Conservation (phyloP, 2,329 filamentous ascomycete species). For the Xylaria sp. region DNA sequence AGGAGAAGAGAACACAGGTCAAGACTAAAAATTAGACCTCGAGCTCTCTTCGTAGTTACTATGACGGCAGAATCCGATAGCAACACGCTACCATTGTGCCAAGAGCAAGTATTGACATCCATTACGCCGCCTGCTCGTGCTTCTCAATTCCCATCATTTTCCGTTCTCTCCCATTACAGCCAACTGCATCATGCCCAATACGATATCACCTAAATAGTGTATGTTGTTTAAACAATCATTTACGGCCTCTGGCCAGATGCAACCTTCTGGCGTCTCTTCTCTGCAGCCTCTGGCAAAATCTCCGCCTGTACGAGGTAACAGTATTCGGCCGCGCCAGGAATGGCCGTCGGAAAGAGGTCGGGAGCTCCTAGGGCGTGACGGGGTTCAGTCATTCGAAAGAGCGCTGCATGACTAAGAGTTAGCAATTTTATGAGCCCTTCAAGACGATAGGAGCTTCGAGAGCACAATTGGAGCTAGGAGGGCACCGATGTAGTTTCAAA, state of each 20-base stretch:
- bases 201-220: background rate
- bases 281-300: background rate
- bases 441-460: too few species aligned
- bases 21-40: background rate
- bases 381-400: background rate
- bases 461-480: too few species aligned
- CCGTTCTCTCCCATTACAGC: background rate
- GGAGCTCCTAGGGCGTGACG: background rate
- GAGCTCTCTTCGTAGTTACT: background rate
- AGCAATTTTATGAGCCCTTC: background rate
- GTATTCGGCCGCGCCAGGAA: background rate
- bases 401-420: background rate
- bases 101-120: background rate
- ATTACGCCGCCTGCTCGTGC: background rate
- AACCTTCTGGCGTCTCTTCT: background rate
- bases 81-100: background rate
- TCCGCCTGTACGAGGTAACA: background rate
- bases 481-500: background rate
- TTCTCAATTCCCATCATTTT: background rate
- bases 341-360: background rate
- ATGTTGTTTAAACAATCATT: too few species aligned
- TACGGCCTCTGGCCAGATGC: too few species aligned
- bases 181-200: background rate
- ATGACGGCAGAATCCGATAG: background rate
- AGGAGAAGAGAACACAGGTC: background rate